Percentiles rank a stretch among this genome's conserved stretches.
phyloP scores from a whole-genome alignment of 345 rosid genomes.

The Melastoma malabathricum region DNA sequence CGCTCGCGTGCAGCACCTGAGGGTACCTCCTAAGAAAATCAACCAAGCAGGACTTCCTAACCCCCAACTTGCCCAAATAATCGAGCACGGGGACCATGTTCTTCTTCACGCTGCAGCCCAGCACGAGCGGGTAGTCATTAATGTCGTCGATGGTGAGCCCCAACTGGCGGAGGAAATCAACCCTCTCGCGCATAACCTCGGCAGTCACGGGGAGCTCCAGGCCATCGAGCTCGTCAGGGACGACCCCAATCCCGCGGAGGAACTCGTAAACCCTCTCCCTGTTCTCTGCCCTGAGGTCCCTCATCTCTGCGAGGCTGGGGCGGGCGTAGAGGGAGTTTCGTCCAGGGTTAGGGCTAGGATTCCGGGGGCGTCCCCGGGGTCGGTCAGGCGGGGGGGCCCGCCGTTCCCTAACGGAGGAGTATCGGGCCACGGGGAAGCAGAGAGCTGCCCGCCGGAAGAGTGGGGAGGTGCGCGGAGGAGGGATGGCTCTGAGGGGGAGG shows the following conservation, averaged over 20 bases:
- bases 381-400: too few species aligned
- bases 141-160: conserved; percentile 77
- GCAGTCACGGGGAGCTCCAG: conserved; percentile 82
- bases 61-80: conserved; percentile 84
- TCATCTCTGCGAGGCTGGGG: conserved; percentile 61
- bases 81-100: conserved; percentile 92
- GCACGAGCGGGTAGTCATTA: conserved; percentile 80
- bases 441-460: too few species aligned
- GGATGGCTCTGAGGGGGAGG: too few species aligned
- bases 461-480: too few species aligned
- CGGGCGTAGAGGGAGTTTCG: conserved; percentile 54
- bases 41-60: conserved; percentile 67
- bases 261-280: conserved; percentile 73
- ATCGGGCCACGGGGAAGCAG: too few species aligned
- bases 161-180: conserved; percentile 63
- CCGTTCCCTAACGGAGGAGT: too few species aligned
- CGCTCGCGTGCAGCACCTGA: conserved; percentile 31
- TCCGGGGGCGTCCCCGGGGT: not conserved
- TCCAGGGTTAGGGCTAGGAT: not conserved
- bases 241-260: conserved; percentile 48
- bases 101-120: conserved; percentile 95
- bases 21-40: conserved; percentile 74
- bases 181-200: conserved; percentile 73
- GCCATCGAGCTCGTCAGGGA: conserved; percentile 66
- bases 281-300: conserved; percentile 50